phyloP scores from a whole-genome alignment of 768 basidiomycete species.

The Termitomyces eurrhizus region DNA sequence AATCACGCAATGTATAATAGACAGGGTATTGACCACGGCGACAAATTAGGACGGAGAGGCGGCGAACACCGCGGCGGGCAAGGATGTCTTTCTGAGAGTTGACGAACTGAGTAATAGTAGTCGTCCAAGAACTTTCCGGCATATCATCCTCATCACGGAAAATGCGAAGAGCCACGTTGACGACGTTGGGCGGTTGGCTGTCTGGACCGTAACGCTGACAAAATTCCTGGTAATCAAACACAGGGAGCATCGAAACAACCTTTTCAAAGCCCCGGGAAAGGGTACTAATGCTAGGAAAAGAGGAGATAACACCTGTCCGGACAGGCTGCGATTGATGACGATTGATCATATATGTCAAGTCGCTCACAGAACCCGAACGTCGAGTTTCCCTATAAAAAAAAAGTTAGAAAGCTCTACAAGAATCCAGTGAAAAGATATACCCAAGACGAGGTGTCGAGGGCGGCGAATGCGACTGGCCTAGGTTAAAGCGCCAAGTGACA shows the following conservation, averaged over 20 bases:
- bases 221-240: constrained; percentile 70
- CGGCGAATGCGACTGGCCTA: constrained; percentile 83
- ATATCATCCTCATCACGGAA: constrained; percentile 80
- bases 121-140: constrained; percentile 72
- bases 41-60: constrained; percentile 90
- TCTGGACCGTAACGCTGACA: constrained; percentile 69
- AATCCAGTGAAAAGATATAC: constrained; percentile 27
- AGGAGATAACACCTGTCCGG: constrained; percentile 88
- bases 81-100: constrained; percentile 65
- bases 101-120: constrained; percentile 65
- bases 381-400: constrained; percentile 46
- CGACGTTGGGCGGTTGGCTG: constrained; percentile 82
- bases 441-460: constrained; percentile 76
- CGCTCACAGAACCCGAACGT: constrained; percentile 91
- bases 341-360: constrained; percentile 89
- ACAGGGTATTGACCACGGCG: constrained; percentile 88
- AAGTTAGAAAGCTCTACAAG: constrained; percentile 6
- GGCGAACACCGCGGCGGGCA: constrained; percentile 76
- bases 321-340: constrained; percentile 85
- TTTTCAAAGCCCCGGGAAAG: constrained; percentile 72
- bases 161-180: constrained; percentile 90
- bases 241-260: constrained; percentile 68
- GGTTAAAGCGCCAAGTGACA: constrained; percentile 93
- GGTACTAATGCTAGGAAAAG: constrained; percentile 73
- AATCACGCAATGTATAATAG: constrained; percentile 87